Percentiles rank a stretch among this genome's conserved stretches.
Evolutionary conservation across 495 filamentous ascomycete genomes (phyloP).

Genomic region (Annulohypoxylon maeteangense): DNA sequence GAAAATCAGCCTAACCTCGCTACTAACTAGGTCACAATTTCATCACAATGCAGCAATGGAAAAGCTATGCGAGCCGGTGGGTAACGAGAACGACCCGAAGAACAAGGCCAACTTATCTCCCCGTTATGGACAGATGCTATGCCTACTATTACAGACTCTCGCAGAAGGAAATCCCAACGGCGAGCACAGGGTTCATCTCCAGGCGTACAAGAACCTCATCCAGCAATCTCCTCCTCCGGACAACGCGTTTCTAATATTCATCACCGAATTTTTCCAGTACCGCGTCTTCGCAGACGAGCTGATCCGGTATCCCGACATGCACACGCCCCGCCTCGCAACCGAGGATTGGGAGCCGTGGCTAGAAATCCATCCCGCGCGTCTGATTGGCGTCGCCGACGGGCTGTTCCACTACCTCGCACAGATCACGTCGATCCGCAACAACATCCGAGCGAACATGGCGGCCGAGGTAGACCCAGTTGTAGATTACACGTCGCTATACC

Average conservation of each 20-base stretch:
- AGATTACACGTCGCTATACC: constrained; percentile 76
- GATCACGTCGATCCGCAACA: constrained; percentile 81
- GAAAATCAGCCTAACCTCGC: constrained; percentile 52
- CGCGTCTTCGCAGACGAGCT: constrained; percentile 86
- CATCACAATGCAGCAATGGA: constrained; percentile 71
- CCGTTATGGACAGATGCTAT: constrained; percentile 77
- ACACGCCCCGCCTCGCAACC: constrained; percentile 60
- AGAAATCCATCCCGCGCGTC: constrained; percentile 78
- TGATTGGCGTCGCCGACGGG: constrained; percentile 89
- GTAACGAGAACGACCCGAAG: constrained; percentile 54
- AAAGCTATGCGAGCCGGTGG: constrained; percentile 62
- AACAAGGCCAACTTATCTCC: constrained; percentile 69
- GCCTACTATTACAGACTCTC: constrained; percentile 82
- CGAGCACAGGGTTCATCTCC: constrained; percentile 83
- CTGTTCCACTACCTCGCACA: constrained; percentile 83
- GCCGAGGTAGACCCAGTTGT: constrained; percentile 74
- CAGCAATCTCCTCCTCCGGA: constrained; percentile 66
- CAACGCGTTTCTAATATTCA: constrained; percentile 77
- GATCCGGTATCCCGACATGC: constrained; percentile 70
- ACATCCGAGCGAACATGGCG: constrained; percentile 73
- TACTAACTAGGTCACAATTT: constrained; percentile 61
- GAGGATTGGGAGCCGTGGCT: constrained; percentile 73
- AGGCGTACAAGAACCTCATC: constrained; percentile 79
- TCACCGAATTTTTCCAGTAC: constrained; percentile 93
- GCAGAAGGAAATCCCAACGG: constrained; percentile 80